These are phyloP conservation scores for Ophiostoma sp. DNA, from an alignment of 2,329 filamentous ascomycete species.

Conservation along the genomic window DNA sequence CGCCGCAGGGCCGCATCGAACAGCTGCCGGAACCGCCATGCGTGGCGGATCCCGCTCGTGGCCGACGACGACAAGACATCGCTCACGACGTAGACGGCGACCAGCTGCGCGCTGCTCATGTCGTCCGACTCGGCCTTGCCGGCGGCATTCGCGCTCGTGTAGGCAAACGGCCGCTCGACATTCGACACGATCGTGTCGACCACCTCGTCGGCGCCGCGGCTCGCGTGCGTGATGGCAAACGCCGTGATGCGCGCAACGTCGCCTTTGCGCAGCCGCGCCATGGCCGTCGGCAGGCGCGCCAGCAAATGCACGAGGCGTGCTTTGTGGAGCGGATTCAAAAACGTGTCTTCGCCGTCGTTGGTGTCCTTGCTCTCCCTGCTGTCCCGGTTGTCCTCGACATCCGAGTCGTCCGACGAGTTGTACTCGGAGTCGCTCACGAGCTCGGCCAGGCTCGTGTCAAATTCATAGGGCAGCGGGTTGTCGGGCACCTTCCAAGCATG, in stretches of 20 bases:
- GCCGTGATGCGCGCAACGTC: slow-evolving; percentile 80
- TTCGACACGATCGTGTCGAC: slow-evolving; percentile 85
- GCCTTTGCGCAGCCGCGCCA: slow-evolving; percentile 70
- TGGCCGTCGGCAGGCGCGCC: slow-evolving; percentile 70
- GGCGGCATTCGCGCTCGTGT: slow-evolving; percentile 63
- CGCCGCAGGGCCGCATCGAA: slow-evolving; percentile 68
- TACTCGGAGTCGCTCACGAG: slow-evolving; percentile 81
- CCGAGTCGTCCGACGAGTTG: slow-evolving; percentile 67
- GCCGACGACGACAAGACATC: slow-evolving; percentile 76
- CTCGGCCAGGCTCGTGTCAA: slow-evolving; percentile 67
- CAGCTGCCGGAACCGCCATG: slow-evolving; percentile 78
- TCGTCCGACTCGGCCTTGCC: slow-evolving; percentile 45
- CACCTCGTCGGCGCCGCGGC: slow-evolving; percentile 79
- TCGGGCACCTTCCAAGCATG: slow-evolving; percentile 74
- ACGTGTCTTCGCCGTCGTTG: slow-evolving; percentile 41
- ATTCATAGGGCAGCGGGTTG: slow-evolving; percentile 67
- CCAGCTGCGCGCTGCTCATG: slow-evolving; percentile 65
- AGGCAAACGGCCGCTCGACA: slow-evolving; percentile 67
- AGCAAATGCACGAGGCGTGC: slow-evolving; percentile 79
- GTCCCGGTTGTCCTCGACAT: slow-evolving; percentile 47
- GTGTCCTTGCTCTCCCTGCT: slow-evolving; percentile 28
- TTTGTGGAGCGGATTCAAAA: slow-evolving; percentile 76
- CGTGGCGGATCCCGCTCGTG: slow-evolving; percentile 71
- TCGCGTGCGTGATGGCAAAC: slow-evolving; percentile 85
- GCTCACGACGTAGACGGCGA: slow-evolving; percentile 70